A percentile compares a stretch with the other conserved stretches of the same genome.
phyloP scores from a whole-genome alignment of 768 basidiomycete genomes.

The Rhizopogon vulgaris region DNA sequence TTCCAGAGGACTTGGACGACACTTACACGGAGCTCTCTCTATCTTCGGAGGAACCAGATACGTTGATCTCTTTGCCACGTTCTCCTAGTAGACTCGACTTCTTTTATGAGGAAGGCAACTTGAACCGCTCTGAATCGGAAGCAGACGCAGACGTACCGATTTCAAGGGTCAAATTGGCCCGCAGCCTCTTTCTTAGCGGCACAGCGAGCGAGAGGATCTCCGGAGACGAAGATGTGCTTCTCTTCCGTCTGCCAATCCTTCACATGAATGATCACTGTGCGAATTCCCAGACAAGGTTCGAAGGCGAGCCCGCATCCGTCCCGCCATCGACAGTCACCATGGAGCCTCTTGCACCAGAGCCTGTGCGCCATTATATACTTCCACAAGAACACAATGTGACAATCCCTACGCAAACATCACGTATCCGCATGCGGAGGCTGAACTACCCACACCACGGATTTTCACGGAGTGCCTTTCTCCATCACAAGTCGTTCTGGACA shows the following conservation, averaged over 20 bases:
- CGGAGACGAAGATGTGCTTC: neutral
- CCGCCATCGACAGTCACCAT: constrained; percentile 5
- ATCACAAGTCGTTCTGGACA: constrained; percentile 61
- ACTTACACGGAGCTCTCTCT: constrained; percentile 4
- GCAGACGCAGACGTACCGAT: neutral
- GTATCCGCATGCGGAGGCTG: constrained; percentile 29
- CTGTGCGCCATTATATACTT: constrained; percentile 12
- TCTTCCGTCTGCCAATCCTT: neutral
- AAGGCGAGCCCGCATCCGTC: constrained; percentile 11
- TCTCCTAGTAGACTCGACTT: constrained; percentile 47
- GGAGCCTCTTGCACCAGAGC: constrained; percentile 16
- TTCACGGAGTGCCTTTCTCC: constrained; percentile 52
- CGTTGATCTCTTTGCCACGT: constrained; percentile 28
- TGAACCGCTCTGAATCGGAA: neutral
- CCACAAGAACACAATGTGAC: neutral
- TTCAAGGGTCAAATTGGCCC: constrained; percentile 10
- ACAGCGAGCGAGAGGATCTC: neutral
- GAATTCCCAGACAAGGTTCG: constrained; percentile 8
- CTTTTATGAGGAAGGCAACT: constrained; percentile 7
- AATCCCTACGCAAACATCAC: constrained; percentile 4
- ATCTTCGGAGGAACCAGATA: constrained; percentile 11
- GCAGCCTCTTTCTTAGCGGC: neutral
- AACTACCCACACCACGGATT: constrained; percentile 53
- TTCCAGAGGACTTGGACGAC: constrained; percentile 6
- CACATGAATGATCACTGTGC: neutral